Percentiles rank a stretch among this genome's conserved stretches.
Conservation (phyloP, 1,284 basidiomycete genomes). For the Phellopilus nigrolimitatus region DNA sequence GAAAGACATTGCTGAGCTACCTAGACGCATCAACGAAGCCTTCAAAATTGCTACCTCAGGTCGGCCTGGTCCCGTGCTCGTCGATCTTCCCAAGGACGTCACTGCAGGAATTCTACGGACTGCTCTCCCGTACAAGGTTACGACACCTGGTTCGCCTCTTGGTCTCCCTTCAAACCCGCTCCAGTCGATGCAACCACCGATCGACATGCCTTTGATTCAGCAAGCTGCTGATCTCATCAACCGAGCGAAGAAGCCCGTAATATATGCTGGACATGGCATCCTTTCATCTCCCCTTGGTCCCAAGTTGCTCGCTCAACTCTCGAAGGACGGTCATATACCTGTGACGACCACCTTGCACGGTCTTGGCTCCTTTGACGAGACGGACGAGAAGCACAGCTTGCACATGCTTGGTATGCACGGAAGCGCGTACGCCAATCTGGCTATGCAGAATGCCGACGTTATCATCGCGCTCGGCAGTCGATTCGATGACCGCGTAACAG, state of each 20-base stretch:
- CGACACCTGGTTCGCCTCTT: conserved; percentile 78
- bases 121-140: conserved; percentile 83
- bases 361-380: conserved; percentile 93
- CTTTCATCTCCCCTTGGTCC: conserved; percentile 83
- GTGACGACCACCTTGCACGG: conserved; percentile 97
- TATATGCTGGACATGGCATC: conserved; percentile 94
- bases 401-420: conserved; percentile 99
- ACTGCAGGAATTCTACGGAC: conserved; percentile 89
- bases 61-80: conserved; percentile 93
- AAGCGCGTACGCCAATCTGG: conserved; percentile 93
- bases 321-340: conserved; percentile 88
- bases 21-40: conserved; percentile 95
- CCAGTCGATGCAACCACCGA: conserved; percentile 49
- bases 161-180: conserved; percentile 77
- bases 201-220: conserved; percentile 66
- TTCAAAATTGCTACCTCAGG: conserved; percentile 99
- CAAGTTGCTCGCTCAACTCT: conserved; percentile 75
- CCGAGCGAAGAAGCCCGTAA: conserved; percentile 84
- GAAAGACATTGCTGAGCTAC: conserved; percentile 93
- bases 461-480: conserved; percentile 95
- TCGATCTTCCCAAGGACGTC: conserved; percentile 97
- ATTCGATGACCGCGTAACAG: conserved; percentile 98
- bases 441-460: conserved; percentile 96
- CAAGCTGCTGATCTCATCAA: conserved; percentile 91
- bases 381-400: conserved; percentile 76